Conservation (phyloP, 2,329 filamentous ascomycete genomes). For the Fusarium anthophilum region DNA sequence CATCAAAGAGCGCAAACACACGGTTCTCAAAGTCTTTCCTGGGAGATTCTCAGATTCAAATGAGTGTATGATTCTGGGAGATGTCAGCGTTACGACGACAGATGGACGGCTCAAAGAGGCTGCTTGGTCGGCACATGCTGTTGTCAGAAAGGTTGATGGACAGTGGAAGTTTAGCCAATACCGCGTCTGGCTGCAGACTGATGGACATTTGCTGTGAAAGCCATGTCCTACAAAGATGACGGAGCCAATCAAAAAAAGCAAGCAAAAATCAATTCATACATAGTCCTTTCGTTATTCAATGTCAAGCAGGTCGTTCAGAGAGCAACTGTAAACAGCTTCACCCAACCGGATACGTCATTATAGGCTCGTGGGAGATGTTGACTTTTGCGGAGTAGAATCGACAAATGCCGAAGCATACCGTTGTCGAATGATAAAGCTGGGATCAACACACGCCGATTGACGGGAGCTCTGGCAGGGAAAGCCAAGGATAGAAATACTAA, state of each 20-base stretch:
- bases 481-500: constrained; percentile 1
- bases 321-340: not conserved
- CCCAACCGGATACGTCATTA: constrained; percentile 32
- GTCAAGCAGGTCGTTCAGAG: not conserved
- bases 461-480: constrained; percentile 23
- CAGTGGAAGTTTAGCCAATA: constrained; percentile 49
- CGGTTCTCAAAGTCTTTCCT: constrained; percentile 54
- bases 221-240: not conserved
- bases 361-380: constrained; percentile 16
- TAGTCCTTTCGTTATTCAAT: constrained; percentile 18
- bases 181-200: constrained; percentile 46
- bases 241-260: not conserved
- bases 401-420: constrained; percentile 25
- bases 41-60: constrained; percentile 45
- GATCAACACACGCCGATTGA: constrained; percentile 35
- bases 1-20: constrained; percentile 53
- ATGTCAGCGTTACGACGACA: constrained; percentile 41
- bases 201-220: constrained; percentile 25
- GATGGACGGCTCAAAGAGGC: constrained; percentile 41
- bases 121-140: constrained; percentile 47
- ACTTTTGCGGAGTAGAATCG: constrained; percentile 18
- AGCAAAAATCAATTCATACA: constrained; percentile 18
- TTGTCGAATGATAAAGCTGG: constrained; percentile 32
- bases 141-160: constrained; percentile 41
- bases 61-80: constrained; percentile 46